Evolutionary conservation across 352 stramenopile species (phyloP).

Genomic region (Phytophthora cryptogea): DNA sequence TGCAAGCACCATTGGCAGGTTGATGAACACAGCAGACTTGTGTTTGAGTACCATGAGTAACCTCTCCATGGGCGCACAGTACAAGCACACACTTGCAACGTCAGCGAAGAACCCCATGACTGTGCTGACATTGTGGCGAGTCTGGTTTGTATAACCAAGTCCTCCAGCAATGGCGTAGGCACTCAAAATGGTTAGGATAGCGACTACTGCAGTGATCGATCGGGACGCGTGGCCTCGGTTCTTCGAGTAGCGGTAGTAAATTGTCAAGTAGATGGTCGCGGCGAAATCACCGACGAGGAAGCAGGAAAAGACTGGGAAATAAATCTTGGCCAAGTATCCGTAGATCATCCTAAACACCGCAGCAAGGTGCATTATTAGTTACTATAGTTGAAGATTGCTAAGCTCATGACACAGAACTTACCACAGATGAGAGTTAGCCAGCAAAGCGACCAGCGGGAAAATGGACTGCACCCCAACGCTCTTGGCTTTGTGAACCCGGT

Average conservation of each 20-base stretch:
- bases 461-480: conserved; percentile 40
- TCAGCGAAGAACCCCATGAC: conserved; percentile 46
- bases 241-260: conserved; percentile 41
- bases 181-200: conserved; percentile 33
- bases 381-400: neutral
- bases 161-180: conserved; percentile 44
- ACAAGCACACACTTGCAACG: conserved; percentile 43
- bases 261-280: conserved; percentile 28
- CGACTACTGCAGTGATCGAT: conserved; percentile 9
- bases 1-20: conserved; percentile 48
- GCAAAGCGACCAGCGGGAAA: conserved; percentile 39
- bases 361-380: neutral
- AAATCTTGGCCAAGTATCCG: conserved; percentile 37
- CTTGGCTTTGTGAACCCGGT: conserved; percentile 30
- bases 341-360: conserved; percentile 42
- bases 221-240: conserved; percentile 29
- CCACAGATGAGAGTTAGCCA: conserved; percentile 46
- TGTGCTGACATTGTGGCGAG: conserved; percentile 31
- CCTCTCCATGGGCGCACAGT: conserved; percentile 49
- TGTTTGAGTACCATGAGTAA: conserved; percentile 43
- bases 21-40: conserved; percentile 55
- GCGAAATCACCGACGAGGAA: conserved; percentile 36
- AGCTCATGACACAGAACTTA: neutral
- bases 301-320: conserved; percentile 45
- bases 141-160: conserved; percentile 34